Conservation (phyloP, 495 filamentous ascomycete species). For the Penicillium turbatum region DNA sequence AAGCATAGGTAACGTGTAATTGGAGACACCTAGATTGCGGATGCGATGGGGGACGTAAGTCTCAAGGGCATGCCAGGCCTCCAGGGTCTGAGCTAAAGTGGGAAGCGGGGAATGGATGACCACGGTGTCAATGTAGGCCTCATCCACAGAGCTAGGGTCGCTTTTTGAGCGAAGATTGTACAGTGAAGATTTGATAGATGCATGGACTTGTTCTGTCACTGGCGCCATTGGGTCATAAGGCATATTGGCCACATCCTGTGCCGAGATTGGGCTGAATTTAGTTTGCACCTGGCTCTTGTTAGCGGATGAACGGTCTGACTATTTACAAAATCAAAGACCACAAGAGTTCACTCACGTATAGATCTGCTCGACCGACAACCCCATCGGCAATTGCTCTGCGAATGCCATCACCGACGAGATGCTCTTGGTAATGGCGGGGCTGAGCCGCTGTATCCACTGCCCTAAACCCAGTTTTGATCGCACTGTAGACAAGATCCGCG, state of each 20-base stretch:
- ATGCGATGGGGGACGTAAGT: slow-evolving; percentile 60
- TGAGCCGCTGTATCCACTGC: slow-evolving; percentile 78
- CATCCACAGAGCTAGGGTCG: slow-evolving; percentile 29
- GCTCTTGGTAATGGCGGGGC: slow-evolving; percentile 73
- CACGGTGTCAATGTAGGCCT: slow-evolving; percentile 66
- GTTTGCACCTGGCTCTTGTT: slow-evolving; percentile 63
- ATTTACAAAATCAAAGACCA: not conserved
- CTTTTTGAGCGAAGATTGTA: slow-evolving; percentile 48
- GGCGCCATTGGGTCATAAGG: slow-evolving; percentile 53
- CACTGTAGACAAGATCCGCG: slow-evolving; percentile 61
- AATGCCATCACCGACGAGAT: slow-evolving; percentile 63
- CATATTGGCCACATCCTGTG: slow-evolving; percentile 56
- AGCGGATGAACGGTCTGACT: not conserved
- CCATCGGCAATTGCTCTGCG: slow-evolving; percentile 53
- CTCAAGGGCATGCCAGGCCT: slow-evolving; percentile 61
- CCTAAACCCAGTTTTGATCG: slow-evolving; percentile 66
- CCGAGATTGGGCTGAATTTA: slow-evolving; percentile 64
- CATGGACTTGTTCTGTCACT: slow-evolving; percentile 57
- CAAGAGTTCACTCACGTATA: slow-evolving; percentile 49
- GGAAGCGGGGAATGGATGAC: slow-evolving; percentile 67
- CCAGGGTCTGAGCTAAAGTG: slow-evolving; percentile 52
- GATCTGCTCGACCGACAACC: slow-evolving; percentile 52
- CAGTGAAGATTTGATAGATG: slow-evolving; percentile 65
- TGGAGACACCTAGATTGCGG: slow-evolving; percentile 68
- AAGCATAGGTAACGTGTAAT: slow-evolving; percentile 54